Percentiles rank a stretch among this genome's conserved stretches.
Evolutionary conservation across 495 filamentous ascomycete species (phyloP).

Genomic region (Penicillium cosmopolitanum): DNA sequence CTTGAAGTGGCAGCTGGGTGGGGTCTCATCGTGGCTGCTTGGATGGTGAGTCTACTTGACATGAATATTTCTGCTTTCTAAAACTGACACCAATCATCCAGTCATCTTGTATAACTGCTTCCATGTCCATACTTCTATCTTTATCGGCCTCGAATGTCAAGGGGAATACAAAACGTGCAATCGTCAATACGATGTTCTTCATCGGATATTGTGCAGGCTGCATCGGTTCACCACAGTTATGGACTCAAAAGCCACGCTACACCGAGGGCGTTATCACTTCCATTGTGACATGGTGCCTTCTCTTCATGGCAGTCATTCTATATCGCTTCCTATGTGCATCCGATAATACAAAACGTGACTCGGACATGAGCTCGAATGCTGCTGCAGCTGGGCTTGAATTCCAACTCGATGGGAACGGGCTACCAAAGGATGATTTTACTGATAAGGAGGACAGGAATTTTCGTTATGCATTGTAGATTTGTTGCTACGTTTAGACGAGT

Average conservation of each 20-base stretch:
- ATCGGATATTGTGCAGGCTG: constrained; percentile 41
- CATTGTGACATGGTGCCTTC: constrained; percentile 37
- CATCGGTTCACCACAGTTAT: constrained; percentile 37
- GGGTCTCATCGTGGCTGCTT: constrained; percentile 38
- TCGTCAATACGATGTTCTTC: constrained; percentile 46
- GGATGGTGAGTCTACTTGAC: constrained; percentile 32
- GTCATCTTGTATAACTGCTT: constrained; percentile 42
- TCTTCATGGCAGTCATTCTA: constrained; percentile 21
- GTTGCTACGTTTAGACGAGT: not conserved
- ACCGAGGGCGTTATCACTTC: constrained; percentile 30
- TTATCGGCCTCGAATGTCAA: constrained; percentile 60
- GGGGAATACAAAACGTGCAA: constrained; percentile 65
- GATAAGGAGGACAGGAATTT: constrained; percentile 27
- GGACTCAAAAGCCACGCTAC: constrained; percentile 34
- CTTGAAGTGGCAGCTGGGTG: constrained; percentile 32
- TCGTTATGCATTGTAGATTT: constrained; percentile 21
- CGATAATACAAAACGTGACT: constrained; percentile 25
- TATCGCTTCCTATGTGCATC: constrained; percentile 30
- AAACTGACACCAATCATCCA: constrained; percentile 1
- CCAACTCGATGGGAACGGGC: constrained; percentile 21
- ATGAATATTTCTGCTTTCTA: not conserved
- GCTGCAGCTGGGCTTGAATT: constrained; percentile 4
- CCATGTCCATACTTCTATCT: constrained; percentile 56
- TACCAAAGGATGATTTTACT: constrained; percentile 25
- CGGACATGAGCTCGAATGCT: not conserved